phyloP scores from a whole-genome alignment of 2,329 filamentous ascomycete genomes.

The Neonectria neomacrospora region DNA sequence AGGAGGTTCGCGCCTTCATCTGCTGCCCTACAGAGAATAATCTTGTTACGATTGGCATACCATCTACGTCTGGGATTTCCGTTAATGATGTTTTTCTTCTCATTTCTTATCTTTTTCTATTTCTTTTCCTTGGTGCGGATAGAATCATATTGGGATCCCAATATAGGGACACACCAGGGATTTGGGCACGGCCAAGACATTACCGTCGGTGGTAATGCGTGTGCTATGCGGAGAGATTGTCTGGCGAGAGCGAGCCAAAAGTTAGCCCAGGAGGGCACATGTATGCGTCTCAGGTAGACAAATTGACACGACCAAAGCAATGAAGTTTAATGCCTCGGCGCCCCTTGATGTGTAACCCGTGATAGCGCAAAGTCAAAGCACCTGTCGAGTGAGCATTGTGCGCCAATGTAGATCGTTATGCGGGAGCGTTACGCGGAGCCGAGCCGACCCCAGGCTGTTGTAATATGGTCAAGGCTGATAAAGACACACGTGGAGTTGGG shows the following conservation, averaged over 20 bases:
- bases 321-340: constrained; percentile 11
- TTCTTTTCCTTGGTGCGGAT: constrained; percentile 7
- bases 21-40: constrained; percentile 46
- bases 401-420: constrained; percentile 21
- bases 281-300: constrained; percentile 26
- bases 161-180: background rate
- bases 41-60: constrained; percentile 47
- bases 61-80: constrained; percentile 32
- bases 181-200: background rate
- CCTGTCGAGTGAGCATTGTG: background rate
- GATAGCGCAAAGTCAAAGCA: background rate
- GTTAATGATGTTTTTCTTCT: constrained; percentile 23
- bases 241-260: background rate
- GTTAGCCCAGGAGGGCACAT: background rate
- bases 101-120: constrained; percentile 17
- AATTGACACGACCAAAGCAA: constrained; percentile 14
- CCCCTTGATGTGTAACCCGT: constrained; percentile 5
- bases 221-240: constrained; percentile 6
- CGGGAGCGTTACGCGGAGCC: constrained; percentile 20
- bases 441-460: constrained; percentile 11
- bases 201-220: constrained; percentile 24
- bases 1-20: constrained; percentile 51
- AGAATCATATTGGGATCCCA: no score
- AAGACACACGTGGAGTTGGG: background rate
- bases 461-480: background rate